Evolutionary conservation across 768 basidiomycete species (phyloP), one percentile per base, ranked within the genome.

Genomic region (Termitomyces sp.): DNA sequence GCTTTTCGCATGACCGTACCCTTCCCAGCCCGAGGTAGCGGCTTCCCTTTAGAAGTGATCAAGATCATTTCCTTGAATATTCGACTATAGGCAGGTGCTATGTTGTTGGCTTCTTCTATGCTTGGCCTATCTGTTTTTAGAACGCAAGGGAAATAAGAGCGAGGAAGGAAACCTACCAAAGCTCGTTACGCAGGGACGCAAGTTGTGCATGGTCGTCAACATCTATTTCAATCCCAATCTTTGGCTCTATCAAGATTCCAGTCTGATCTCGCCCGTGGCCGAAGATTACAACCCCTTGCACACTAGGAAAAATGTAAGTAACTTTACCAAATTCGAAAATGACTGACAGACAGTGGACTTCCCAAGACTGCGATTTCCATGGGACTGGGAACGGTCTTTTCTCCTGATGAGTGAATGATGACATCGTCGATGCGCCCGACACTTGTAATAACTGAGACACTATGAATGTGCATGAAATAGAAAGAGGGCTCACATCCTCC

Each of bases 51-150:
- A 7, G 69, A 65, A 0, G 80, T 71, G 14, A 82, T 68, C 30
- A 82, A 37, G 37, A 84, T 79, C 79, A 83, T 79, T 59, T 84
- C 78, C 56, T 78, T 79, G 66, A 78, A 79, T 6, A 81, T 72
- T 13, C 74, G 69, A 54, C 76, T 78, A 44, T 74, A 78, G 0
- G 69, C 55, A 0, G 80, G 78, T 0, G 75, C 72, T 3, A 64
- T 63, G 16, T 57, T 67, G 60, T 81, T 81, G 2, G 78, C 79
- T 27, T 77, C 71, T 40, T 78, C 78, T 2, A 80, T 72, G 10
- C 67, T 60, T 1, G 67, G 69, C 73, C 74, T 79, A 22, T 22
- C 36, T 4, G 10, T 14, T 3, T 4, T 33, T n/a, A 14, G 3
- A 43, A 6, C 13, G n/a, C n/a, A n/a, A 32, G 30, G 26, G 20